Evolutionary conservation across 2,329 filamentous ascomycete genomes (phyloP), one percentile per base, ranked within the genome.

Genomic region (Juglanconis oblonga): DNA sequence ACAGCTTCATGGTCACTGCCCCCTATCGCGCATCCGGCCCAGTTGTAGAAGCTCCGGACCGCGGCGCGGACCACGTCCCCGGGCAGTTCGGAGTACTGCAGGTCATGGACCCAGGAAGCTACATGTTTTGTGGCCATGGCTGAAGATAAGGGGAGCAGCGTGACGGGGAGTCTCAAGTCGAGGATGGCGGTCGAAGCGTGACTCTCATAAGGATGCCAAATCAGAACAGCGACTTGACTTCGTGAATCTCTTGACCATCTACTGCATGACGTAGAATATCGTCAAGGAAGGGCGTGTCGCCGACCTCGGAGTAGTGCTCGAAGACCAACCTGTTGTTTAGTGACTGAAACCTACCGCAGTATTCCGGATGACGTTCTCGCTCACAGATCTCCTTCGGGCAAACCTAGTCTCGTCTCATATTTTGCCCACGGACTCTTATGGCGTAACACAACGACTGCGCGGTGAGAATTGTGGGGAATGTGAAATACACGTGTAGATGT

Each of bases 21-120:
- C 5, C 79, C 80, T 24, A 84, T 76, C 32, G 80, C 76, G 64
- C 81, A 84, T 44, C 81, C 81, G 6, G 75, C 74, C 75, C 79
- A 83, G 71, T 84, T 84, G 70, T 82, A 82, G 54, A 83, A 74
- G 45, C 76, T 79, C 24, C 76, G 75, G 9, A 76, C 70, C 0
- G 81, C 80, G 6, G 78, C 75, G 14, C 74, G 65, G 55, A 74
- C 69, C 17, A 81, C 79, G 8, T 72, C 65, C 1, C 61, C 45
- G 7, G 79, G 76, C 1, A 83, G 68, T 44, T 75, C 68, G 10
- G 72, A 61, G 61, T 74, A 78, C 17, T 72, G 70, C 4, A 83
- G 73, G 57, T 70, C 69, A 6, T 69, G 68, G n/a, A 74, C 73
- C 80, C 80, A 83, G 3, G 69, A 67, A n/a, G 81, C 79, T 32